Conservation (phyloP, 345 rosid genomes). For the Hypericum perforatum region DNA sequence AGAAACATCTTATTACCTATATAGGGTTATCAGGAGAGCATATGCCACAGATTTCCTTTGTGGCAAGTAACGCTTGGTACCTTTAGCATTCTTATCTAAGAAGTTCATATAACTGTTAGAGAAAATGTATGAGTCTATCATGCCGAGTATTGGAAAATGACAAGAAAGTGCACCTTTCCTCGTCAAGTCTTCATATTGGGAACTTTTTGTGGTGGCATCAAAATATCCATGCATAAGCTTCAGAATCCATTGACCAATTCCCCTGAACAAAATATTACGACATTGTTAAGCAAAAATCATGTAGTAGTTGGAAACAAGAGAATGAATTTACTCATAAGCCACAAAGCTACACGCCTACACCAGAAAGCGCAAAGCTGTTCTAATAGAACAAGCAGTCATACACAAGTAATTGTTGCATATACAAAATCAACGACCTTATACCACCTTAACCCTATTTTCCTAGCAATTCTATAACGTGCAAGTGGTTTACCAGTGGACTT, state of each 20-base stretch:
- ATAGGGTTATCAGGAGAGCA: conserved; percentile 64
- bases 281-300: conserved; percentile 5
- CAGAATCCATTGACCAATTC: conserved; percentile 84
- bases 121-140: conserved; percentile 3
- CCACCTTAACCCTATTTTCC: no score
- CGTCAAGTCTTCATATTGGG: conserved; percentile 45
- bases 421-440: no score
- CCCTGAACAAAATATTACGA: conserved; percentile 37
- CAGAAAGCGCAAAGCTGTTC: no score
- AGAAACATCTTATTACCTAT: conserved; percentile 39
- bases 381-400: no score
- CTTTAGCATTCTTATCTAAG: conserved; percentile 46
- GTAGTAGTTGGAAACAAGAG: no score
- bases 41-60: conserved; percentile 78
- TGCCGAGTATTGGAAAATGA: conserved; percentile 8
- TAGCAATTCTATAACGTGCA: no score
- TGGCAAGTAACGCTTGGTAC: conserved; percentile 49
- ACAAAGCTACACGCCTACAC: no score
- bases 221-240: conserved; percentile 60
- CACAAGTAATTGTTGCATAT: no score
- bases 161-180: conserved; percentile 27
- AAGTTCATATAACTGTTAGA: conserved; percentile 4
- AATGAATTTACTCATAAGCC: no score
- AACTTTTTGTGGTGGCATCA: conserved; percentile 28
- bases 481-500: no score